phyloP scores from a whole-genome alignment of 2,329 filamentous ascomycete species.

The Salinomyces thailandicus region DNA sequence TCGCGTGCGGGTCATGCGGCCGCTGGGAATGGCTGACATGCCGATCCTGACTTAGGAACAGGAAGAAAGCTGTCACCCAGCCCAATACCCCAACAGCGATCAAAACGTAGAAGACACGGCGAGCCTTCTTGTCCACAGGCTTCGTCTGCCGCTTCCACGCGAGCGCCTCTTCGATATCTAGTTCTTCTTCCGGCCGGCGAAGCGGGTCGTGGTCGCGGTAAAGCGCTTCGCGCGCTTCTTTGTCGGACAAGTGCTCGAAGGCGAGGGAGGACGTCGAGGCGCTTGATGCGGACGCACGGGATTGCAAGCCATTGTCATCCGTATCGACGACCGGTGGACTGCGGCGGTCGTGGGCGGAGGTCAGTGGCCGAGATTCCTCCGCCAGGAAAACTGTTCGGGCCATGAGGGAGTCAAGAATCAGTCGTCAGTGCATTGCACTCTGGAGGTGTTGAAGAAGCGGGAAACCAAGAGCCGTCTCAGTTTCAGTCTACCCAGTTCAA shows the following conservation, averaged over 20 bases:
- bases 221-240: conserved; percentile 37
- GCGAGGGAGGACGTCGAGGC: conserved; percentile 76
- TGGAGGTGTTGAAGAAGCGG: no score
- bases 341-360: conserved; percentile 23
- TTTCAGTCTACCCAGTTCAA: no score
- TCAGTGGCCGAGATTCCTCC: conserved; percentile 38
- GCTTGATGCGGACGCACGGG: conserved; percentile 52
- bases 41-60: conserved; percentile 55
- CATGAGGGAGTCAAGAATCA: no score
- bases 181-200: conserved; percentile 25
- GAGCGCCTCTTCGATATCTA: conserved; percentile 44
- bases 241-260: conserved; percentile 63
- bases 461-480: no score
- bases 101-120: conserved; percentile 52
- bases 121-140: conserved; percentile 55
- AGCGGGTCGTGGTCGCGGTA: conserved; percentile 26
- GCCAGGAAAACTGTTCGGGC: no score
- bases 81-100: conserved; percentile 51
- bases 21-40: conserved; percentile 56
- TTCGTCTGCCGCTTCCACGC: conserved; percentile 31
- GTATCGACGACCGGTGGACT: conserved; percentile 22
- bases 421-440: no score
- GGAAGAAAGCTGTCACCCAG: conserved; percentile 58
- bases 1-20: conserved; percentile 59
- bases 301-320: conserved; percentile 24